Evolutionary conservation across 352 stramenopile genomes (phyloP).

Genomic region (Phytopythium sindhum): DNA sequence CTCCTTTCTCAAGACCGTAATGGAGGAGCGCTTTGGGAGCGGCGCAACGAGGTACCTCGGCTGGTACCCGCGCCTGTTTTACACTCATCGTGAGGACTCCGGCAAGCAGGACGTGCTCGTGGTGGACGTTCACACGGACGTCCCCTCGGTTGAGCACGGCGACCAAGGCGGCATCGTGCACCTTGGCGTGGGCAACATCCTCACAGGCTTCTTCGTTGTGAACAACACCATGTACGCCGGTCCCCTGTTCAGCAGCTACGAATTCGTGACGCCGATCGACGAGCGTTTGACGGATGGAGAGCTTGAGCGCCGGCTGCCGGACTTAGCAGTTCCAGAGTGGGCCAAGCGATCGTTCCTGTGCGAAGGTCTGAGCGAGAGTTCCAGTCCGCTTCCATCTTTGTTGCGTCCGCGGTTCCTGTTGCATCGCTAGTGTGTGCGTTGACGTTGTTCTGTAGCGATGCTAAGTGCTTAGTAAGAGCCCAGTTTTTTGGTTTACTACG

Average conservation of each 20-base stretch:
- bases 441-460: no score
- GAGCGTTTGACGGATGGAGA: slow-evolving; percentile 23
- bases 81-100: slow-evolving; percentile 22
- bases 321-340: not conserved
- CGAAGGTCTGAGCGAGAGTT: not conserved
- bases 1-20: slow-evolving; percentile 21
- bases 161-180: slow-evolving; percentile 30
- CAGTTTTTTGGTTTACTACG: not conserved
- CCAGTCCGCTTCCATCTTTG: not conserved
- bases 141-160: slow-evolving; percentile 22
- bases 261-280: slow-evolving; percentile 31
- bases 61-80: slow-evolving; percentile 38
- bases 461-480: not conserved
- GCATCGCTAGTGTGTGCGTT: not conserved
- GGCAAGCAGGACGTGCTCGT: slow-evolving; percentile 26
- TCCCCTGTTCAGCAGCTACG: slow-evolving; percentile 34
- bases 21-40: slow-evolving; percentile 12
- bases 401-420: not conserved
- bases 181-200: slow-evolving; percentile 22
- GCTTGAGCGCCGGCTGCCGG: slow-evolving; percentile 8
- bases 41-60: slow-evolving; percentile 7
- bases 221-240: slow-evolving; percentile 29
- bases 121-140: slow-evolving; percentile 30
- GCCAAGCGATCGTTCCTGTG: not conserved
- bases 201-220: slow-evolving; percentile 26